These are phyloP conservation scores for Scedosporium aurantiacum DNA, from an alignment of 2,329 filamentous ascomycete genomes.

Conservation along the genomic window DNA sequence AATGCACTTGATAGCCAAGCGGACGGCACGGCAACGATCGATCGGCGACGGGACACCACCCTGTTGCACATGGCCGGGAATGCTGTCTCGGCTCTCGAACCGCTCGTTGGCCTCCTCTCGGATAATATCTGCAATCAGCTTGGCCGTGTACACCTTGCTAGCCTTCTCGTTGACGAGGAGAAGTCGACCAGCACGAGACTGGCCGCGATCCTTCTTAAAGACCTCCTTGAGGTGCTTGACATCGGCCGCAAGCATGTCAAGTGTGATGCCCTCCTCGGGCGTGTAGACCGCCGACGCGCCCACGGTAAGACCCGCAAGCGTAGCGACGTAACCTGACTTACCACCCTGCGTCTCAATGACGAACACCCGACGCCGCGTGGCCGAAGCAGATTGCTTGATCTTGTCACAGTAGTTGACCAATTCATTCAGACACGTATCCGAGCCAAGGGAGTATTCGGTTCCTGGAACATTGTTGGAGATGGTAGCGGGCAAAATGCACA, in stretches of 20 bases:
- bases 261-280: constrained; percentile 87
- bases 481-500: constrained; percentile 86
- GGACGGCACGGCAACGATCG: constrained; percentile 86
- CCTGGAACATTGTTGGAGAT: constrained; percentile 98
- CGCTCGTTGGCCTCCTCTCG: constrained; percentile 82
- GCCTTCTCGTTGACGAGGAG: constrained; percentile 97
- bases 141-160: constrained; percentile 79
- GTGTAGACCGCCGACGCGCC: constrained; percentile 92
- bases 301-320: constrained; percentile 79
- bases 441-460: constrained; percentile 92
- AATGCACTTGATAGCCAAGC: constrained; percentile 88
- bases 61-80: constrained; percentile 90
- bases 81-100: constrained; percentile 85
- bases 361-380: constrained; percentile 85
- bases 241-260: constrained; percentile 85
- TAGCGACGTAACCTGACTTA: constrained; percentile 86
- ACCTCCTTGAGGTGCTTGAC: constrained; percentile 80
- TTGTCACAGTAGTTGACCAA: constrained; percentile 93
- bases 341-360: constrained; percentile 97
- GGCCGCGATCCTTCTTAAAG: constrained; percentile 76
- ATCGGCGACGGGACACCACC: constrained; percentile 87
- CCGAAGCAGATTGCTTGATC: constrained; percentile 93
- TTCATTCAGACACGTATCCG: constrained; percentile 93
- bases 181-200: constrained; percentile 80
- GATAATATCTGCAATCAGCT: constrained; percentile 92